These are phyloP conservation scores for Persicaria tinctoria DNA, from an alignment of 148 eudicot genomes.

Conservation along the genomic window DNA sequence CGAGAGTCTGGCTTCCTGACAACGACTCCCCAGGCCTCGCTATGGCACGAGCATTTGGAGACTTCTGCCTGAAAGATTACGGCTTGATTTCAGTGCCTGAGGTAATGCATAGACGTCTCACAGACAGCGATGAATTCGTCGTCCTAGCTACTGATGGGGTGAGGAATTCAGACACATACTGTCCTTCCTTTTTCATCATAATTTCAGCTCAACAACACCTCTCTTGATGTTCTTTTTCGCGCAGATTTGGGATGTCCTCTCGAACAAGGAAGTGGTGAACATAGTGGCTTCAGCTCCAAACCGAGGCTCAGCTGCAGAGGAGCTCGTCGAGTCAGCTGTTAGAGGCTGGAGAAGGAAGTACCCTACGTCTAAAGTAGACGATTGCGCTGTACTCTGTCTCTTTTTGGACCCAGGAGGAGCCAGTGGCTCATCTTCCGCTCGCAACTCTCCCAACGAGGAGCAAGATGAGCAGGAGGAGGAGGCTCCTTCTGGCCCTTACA, in stretches of 20 bases:
- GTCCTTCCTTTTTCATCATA: neutral
- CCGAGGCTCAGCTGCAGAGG: constrained; percentile 54
- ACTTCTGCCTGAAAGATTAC: constrained; percentile 84
- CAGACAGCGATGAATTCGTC: constrained; percentile 71
- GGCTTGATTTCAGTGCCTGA: constrained; percentile 87
- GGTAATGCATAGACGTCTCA: constrained; percentile 46
- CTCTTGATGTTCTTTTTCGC: neutral
- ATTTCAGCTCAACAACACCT: neutral
- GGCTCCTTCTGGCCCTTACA: neutral
- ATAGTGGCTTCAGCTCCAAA: constrained; percentile 52
- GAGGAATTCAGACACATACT: constrained; percentile 11
- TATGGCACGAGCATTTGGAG: constrained; percentile 96
- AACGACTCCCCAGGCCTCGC: constrained; percentile 86
- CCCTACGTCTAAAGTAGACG: constrained; percentile 86
- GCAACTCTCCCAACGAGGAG: constrained; percentile 25
- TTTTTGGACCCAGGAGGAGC: constrained; percentile 41
- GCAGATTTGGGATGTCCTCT: constrained; percentile 91
- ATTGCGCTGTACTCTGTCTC: constrained; percentile 88
- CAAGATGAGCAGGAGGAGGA: neutral
- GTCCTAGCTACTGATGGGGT: constrained; percentile 94
- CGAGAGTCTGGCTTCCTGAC: constrained; percentile 87
- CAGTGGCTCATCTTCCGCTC: constrained; percentile 32
- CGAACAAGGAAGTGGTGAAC: constrained; percentile 77
- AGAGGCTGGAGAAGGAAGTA: constrained; percentile 65
- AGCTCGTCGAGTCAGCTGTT: constrained; percentile 67